phyloP scores from a whole-genome alignment of 768 basidiomycete species.

The Leucocoprinus sp. region DNA sequence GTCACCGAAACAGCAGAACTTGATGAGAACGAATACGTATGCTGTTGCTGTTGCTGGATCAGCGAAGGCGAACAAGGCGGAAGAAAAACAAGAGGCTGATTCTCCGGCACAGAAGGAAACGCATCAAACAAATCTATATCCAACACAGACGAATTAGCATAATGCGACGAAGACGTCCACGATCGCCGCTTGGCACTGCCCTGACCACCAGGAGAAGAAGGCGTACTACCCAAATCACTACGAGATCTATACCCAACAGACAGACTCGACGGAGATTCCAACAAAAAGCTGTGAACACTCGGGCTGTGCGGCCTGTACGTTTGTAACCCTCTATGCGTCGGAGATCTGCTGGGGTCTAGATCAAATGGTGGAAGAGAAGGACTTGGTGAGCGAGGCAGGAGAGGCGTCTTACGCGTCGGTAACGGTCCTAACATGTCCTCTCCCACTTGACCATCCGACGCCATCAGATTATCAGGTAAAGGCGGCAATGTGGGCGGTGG shows the following conservation, averaged over 20 bases:
- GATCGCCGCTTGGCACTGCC: constrained; percentile 29
- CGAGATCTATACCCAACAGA: background rate
- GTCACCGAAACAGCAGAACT: too few species aligned
- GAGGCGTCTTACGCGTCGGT: background rate
- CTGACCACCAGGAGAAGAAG: background rate
- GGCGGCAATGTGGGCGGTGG: constrained; percentile 4
- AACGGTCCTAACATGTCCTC: background rate
- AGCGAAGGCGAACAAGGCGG: background rate
- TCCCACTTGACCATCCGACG: background rate
- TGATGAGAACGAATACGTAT: too few species aligned
- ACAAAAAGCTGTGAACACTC: too few species aligned
- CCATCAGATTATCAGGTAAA: constrained; percentile 2
- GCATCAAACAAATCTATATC: constrained; percentile 59
- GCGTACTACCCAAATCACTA: background rate
- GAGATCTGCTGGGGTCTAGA: background rate
- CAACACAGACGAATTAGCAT: constrained; percentile 38
- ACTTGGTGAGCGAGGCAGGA: background rate
- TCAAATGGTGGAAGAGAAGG: background rate
- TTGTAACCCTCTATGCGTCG: constrained; percentile 1
- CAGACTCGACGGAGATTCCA: constrained; percentile 10
- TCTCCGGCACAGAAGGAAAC: constrained; percentile 63
- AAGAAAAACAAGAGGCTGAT: constrained; percentile 23
- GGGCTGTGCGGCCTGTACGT: background rate
- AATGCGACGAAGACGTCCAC: constrained; percentile 35
- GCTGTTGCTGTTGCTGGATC: too few species aligned